Evolutionary conservation across 345 rosid species (phyloP), one percentile per base, ranked within the genome.

Genomic region (Aquilaria malaccensis): DNA sequence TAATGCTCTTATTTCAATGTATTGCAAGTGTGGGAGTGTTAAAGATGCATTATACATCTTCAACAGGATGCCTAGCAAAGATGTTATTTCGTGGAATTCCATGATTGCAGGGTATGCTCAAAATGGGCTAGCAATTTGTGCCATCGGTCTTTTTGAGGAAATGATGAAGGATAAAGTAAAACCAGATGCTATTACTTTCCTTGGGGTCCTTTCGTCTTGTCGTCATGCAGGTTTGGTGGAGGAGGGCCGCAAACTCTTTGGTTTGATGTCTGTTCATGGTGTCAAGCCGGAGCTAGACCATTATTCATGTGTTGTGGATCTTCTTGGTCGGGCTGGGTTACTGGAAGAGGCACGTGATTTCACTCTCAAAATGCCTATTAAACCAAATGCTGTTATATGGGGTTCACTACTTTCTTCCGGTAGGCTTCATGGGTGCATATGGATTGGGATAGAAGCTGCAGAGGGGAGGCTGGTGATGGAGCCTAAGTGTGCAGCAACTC

Each of bases 61-160:
- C 59, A 69, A 79, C 11, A 67, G 51, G 55, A 77, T 75, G 69
- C 6, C 7, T 7, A 74, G 74, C 11, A 84, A 69, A 75, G 97
- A 93, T 59, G 72, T 75, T 0, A 85, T 93, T 45, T 87, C 97
- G 0, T 93, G 99, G 99, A 93, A 93, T 74, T 89, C 97, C 0
- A 90, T 93, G 95, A 87, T 93, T 52, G 86, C 85, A 37, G 99
- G 97, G n/a, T 85, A 79, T 68, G 90, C 95, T 7, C 97, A 83
- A 68, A 81, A 84, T 47, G 99, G 97, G 2, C 77, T 84, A 59
- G 95, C 84, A 11, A 30, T 32, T 33, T 77, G 79, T 50, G 91
- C 83, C 15, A 76, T 81, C 46, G 69, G 73, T 64, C 87, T 87
- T 56, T 87, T 87, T 11, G 85, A 84, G 76, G 78, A 78, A 69